Conservation (phyloP, 805 yeast genomes). For the Ogataea saltuana region DNA sequence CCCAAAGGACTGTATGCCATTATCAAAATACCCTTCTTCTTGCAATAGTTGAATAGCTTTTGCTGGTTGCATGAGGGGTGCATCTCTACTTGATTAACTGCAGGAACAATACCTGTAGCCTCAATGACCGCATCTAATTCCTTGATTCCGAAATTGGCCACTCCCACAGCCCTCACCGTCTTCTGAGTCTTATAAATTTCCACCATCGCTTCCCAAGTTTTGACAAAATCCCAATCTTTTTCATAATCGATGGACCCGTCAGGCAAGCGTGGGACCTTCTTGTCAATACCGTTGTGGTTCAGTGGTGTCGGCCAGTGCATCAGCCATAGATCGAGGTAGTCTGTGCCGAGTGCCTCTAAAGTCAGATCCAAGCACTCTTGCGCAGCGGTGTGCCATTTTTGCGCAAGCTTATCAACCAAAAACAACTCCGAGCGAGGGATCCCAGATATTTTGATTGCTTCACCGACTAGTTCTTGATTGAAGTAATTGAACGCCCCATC, state of each 20-base stretch:
- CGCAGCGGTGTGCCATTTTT: conserved; percentile 34
- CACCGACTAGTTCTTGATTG: conserved; percentile 44
- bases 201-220: conserved; percentile 67
- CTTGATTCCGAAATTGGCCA: conserved; percentile 38
- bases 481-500: conserved; percentile 44
- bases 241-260: conserved; percentile 25
- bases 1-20: conserved; percentile 49
- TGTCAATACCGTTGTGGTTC: conserved; percentile 26
- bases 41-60: conserved; percentile 34
- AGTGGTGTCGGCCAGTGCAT: conserved; percentile 48
- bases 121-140: conserved; percentile 37
- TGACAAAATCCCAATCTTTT: conserved; percentile 52
- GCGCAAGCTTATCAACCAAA: conserved; percentile 22
- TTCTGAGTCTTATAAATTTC: conserved; percentile 58
- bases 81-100: conserved; percentile 46
- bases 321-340: conserved; percentile 46
- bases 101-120: conserved; percentile 41
- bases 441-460: conserved; percentile 34
- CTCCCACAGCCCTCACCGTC: conserved; percentile 44
- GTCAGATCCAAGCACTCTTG: conserved; percentile 40
- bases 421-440: conserved; percentile 17
- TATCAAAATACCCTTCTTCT: conserved; percentile 33
- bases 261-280: conserved; percentile 30
- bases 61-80: conserved; percentile 44
- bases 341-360: conserved; percentile 38